Evolutionary conservation across 768 basidiomycete genomes (phyloP), one percentile per base, ranked within the genome.

Genomic region (Omphalotus guepiniiformis): DNA sequence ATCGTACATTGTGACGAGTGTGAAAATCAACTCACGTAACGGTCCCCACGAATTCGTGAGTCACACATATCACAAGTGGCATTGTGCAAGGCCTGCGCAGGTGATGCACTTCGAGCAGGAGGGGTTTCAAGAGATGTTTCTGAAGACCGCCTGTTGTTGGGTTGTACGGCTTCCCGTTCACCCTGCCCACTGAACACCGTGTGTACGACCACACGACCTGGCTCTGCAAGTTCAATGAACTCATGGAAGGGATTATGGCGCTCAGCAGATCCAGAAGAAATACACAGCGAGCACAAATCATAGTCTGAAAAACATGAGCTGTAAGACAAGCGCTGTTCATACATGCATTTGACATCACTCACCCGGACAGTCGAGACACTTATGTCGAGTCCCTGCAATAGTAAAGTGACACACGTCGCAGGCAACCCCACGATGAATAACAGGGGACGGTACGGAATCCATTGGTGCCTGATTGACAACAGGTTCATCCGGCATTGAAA

Each of bases 61-160:
- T 86, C 81, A 56, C 92, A 94, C 21, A 92, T 59, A 60, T 93
- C 78, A 65, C 92, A 94, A 8, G 63, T 74, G 5, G 88, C 88
- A 51, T 64, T 60, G 59, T 93, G 91, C 22, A 66, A 56, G n/a
- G 67, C 68, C 21, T 62, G 65, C 29, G 41, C 37, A 9, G 43
- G 11, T 5, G 23, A 19, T 29, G 35, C 45, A 23, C 39, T 34
- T 15, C 55, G 36, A 13, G 56, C 42, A 4, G 56, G 28, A 19
- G 55, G 45, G 18, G 28, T 49, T 27, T 58, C 48, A 5, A 42
- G 47, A 13, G 42, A 42, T n/a, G n/a, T n/a, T 36, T 39, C 47
- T 26, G 47, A 42, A 12, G 27, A 37, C 18, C 53, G 52, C 27
- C 11, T 42, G 3, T 39, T 40, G 15, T 23, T 32, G 16, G 46